Percentiles rank a stretch among this genome's conserved stretches.
Conservation (phyloP, 257 asterid species). For the Pogostemon cablin region DNA sequence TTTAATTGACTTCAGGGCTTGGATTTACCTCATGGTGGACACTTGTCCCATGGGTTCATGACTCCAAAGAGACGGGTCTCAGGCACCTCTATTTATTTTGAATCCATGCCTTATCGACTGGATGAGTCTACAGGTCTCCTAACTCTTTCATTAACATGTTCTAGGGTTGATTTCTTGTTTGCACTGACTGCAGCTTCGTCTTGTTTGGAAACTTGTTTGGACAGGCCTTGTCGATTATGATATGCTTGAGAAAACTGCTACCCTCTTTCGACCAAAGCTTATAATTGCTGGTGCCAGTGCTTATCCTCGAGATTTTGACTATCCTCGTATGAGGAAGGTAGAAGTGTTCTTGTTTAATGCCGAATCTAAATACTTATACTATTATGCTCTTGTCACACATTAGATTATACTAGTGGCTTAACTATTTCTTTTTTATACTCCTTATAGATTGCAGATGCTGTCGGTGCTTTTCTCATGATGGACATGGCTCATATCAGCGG, state of each 20-base stretch:
- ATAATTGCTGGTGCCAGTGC: constrained; percentile 97
- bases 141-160: background rate
- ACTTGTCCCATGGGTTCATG: constrained; percentile 96
- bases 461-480: constrained; percentile 97
- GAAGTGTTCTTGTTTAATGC: background rate
- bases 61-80: constrained; percentile 92
- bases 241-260: constrained; percentile 89
- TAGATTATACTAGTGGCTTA: constrained; percentile 8
- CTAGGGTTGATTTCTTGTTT: background rate
- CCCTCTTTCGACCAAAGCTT: constrained; percentile 89
- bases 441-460: constrained; percentile 83
- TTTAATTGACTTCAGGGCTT: constrained; percentile 59
- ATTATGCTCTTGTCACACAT: background rate
- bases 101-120: constrained; percentile 91
- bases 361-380: background rate
- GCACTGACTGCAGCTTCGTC: background rate
- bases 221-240: constrained; percentile 91
- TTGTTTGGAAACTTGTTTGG: constrained; percentile 23
- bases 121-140: constrained; percentile 84
- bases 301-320: constrained; percentile 91
- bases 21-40: constrained; percentile 98
- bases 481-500: constrained; percentile 99
- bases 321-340: constrained; percentile 90
- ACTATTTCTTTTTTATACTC: constrained; percentile 15
- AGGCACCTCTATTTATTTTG: constrained; percentile 91